These are phyloP conservation scores for Metschnikowia reukaufii DNA, from an alignment of 805 yeast species.

Conservation along the genomic window DNA sequence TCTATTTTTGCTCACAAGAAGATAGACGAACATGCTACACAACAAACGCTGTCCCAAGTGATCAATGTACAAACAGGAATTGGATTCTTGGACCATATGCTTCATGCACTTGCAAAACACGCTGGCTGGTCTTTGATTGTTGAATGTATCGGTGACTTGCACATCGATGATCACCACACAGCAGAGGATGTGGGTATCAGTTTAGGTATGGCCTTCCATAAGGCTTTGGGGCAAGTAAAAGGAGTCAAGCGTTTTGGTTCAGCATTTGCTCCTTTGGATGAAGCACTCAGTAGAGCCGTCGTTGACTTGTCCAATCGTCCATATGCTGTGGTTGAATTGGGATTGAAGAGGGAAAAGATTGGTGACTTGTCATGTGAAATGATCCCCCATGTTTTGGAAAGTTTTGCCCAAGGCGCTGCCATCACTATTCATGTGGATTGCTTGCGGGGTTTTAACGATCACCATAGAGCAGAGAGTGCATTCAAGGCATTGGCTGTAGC, in stretches of 20 bases:
- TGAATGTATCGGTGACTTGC: conserved; percentile 91
- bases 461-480: conserved; percentile 94
- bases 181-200: conserved; percentile 96
- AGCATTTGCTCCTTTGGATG: conserved; percentile 95
- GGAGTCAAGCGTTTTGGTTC: conserved; percentile 92
- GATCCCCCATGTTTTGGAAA: conserved; percentile 96
- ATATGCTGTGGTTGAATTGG: conserved; percentile 84
- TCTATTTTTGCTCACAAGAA: conserved; percentile 45
- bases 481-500: conserved; percentile 96
- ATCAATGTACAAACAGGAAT: conserved; percentile 87
- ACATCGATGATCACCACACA: conserved; percentile 96
- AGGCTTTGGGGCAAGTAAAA: conserved; percentile 83
- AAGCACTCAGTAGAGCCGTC: conserved; percentile 94
- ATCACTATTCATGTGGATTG: conserved; percentile 94
- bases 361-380: conserved; percentile 93
- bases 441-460: conserved; percentile 90
- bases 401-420: conserved; percentile 90
- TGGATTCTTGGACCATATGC: conserved; percentile 96
- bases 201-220: conserved; percentile 82
- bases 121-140: conserved; percentile 92
- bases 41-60: conserved; percentile 65
- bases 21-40: conserved; percentile 55
- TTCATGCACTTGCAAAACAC: conserved; percentile 95
- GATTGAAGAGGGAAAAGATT: conserved; percentile 86
- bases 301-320: conserved; percentile 94